Evolutionary conservation across 1,139 yeast species (phyloP), one percentile per base, ranked within the genome.

Genomic region (Suhomyces guaymorum): DNA sequence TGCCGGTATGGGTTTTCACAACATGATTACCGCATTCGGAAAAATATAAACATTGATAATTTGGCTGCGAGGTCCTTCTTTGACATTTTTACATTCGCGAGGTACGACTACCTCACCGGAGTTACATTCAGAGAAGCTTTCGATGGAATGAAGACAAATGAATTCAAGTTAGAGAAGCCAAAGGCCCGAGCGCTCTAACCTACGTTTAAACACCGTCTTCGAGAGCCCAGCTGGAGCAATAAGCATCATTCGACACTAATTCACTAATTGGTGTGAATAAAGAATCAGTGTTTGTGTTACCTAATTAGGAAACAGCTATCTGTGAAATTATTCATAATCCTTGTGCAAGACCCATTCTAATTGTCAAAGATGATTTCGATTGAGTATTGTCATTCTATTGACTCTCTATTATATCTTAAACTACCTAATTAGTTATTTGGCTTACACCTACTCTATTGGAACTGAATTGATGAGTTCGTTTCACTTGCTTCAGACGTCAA

Each of bases 1-100:
- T 26, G 20, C 23, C 31, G 30, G 32, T 30, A 37, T 24, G 24
- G 30, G 14, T 34, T 37, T 45, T 43, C 33, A 39, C 41, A 39
- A 26, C 33, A 37, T 30, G 27, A 24, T 43, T 52, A 18, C 60
- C 58, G 33, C 30, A 33, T 53, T 39, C 20, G 56, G 58, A 25
- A 47, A 44, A 38, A 39, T 11, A 48, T 55, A 55, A 55, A 55
- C 47, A 55, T 33, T 35, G 31, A 32, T 35, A 33, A 36, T 38
- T 39, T 26, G 33, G 37, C 37, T 37, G 40, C 40, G 32, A 26
- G 24, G 24, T 32, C 28, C 16, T 15, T 19, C 17, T 32, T 36
- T 32, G 39, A 36, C 36, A 27, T 28, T 17, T 30, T n/a, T n/a
- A n/a, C n/a, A n/a, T n/a, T n/a, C n/a, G n/a, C n/a, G n/a, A n/a